Conservation (phyloP, 306 rosid genomes). For the Prunus mira region DNA sequence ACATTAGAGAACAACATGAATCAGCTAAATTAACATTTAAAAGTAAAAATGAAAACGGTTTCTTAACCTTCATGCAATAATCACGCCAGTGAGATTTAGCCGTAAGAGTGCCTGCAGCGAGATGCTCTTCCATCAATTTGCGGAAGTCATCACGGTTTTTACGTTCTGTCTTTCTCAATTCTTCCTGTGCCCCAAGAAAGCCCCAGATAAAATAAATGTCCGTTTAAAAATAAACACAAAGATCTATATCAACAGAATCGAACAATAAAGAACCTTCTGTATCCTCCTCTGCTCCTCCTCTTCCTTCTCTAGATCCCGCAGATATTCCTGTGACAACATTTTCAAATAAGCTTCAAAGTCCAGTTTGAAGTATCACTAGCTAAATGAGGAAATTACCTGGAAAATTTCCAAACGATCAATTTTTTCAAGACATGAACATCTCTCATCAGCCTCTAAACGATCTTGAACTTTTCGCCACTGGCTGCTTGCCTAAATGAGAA, state of each 20-base stretch:
- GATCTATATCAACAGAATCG: constrained; percentile 7
- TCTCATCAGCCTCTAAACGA: constrained; percentile 86
- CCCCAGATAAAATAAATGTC: constrained; percentile 24
- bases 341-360: constrained; percentile 28
- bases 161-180: constrained; percentile 82
- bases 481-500: constrained; percentile 59
- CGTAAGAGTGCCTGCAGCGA: constrained; percentile 61
- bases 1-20: constrained; percentile 10
- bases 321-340: constrained; percentile 55
- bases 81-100: constrained; percentile 93
- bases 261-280: constrained; percentile 59
- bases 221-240: constrained; percentile 7
- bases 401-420: constrained; percentile 77
- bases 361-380: constrained; percentile 13
- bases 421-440: constrained; percentile 86
- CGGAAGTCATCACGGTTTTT: constrained; percentile 92
- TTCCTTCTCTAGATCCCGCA: constrained; percentile 78
- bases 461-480: constrained; percentile 98
- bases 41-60: constrained; percentile 1
- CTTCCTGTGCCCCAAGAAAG: constrained; percentile 61
- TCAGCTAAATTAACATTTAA: not conserved
- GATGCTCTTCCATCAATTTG: constrained; percentile 86
- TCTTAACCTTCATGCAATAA: constrained; percentile 57
- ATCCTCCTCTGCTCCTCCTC: constrained; percentile 92
- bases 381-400: constrained; percentile 42